Evolutionary conservation across 2,329 filamentous ascomycete genomes (phyloP).

Genomic region (Nectriaceae sp.): DNA sequence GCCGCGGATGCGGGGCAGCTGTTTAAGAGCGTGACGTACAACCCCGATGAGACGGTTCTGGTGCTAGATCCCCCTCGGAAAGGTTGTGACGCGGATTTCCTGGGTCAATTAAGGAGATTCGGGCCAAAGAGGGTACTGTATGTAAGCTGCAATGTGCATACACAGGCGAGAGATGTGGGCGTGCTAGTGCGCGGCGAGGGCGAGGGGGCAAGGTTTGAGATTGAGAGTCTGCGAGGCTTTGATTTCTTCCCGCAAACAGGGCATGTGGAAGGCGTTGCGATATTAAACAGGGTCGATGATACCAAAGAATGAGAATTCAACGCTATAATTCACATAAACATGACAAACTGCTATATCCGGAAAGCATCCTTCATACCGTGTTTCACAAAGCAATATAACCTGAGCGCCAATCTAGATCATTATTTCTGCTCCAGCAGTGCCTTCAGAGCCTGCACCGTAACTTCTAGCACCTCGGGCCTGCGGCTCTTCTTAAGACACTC

Average conservation of each 20-base stretch:
- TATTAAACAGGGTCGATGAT: constrained; percentile 59
- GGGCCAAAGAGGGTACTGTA: constrained; percentile 83
- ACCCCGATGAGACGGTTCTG: constrained; percentile 82
- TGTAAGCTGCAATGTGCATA: constrained; percentile 97
- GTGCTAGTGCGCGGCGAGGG: constrained; percentile 73
- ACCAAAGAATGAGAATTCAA: constrained; percentile 10
- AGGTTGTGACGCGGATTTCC: constrained; percentile 84
- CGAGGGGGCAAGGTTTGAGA: constrained; percentile 65
- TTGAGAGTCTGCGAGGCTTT: constrained; percentile 90
- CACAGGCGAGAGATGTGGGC: constrained; percentile 90
- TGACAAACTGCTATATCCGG: constrained; percentile 10
- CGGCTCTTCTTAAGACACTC: constrained; percentile 69
- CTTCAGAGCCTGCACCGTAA: constrained; percentile 74
- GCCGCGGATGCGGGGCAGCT: constrained; percentile 84
- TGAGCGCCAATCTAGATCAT: constrained; percentile 4
- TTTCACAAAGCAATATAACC: background rate
- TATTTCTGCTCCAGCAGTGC: constrained; percentile 52
- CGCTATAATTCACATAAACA: constrained; percentile 2
- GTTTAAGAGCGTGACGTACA: constrained; percentile 74
- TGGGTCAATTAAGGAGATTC: constrained; percentile 77
- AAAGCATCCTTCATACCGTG: background rate
- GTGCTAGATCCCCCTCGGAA: constrained; percentile 96
- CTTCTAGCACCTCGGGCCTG: constrained; percentile 68
- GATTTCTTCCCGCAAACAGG: constrained; percentile 94
- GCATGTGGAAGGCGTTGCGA: constrained; percentile 69